phyloP scores from a whole-genome alignment of 305 asterid genomes.

The Fraxinus baroniana region DNA sequence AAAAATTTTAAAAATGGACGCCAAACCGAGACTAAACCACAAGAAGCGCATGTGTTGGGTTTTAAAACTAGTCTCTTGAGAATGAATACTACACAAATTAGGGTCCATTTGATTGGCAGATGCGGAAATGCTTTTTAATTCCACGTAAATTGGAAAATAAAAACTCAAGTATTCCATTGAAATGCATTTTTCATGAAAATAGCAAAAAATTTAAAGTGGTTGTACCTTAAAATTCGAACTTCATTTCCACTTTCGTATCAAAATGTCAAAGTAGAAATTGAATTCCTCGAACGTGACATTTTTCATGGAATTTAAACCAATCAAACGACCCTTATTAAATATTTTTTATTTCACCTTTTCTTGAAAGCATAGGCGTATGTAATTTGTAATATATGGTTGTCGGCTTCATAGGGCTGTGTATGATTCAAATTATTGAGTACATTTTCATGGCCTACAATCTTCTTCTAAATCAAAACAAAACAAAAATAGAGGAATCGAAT shows the following conservation, averaged over 20 bases:
- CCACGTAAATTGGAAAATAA: no score
- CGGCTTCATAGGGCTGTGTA: conserved; percentile 33
- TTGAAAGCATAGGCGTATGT: conserved; percentile 20
- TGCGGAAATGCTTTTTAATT: no score
- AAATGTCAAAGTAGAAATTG: no score
- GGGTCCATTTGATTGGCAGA: no score
- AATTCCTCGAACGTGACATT: no score
- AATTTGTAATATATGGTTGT: conserved; percentile 21
- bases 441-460: not conserved
- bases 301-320: no score
- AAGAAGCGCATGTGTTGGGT: conserved; percentile 31
- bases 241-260: no score
- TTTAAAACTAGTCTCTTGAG: conserved; percentile 39
- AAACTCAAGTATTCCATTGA: no score
- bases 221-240: no score
- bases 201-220: no score
- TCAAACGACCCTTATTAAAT: conserved; percentile 19
- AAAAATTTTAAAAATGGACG: not conserved
- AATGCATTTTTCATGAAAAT: no score
- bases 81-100: conserved; percentile 35
- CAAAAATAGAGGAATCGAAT: not conserved
- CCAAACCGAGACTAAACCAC: conserved; percentile 8
- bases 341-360: conserved; percentile 26
- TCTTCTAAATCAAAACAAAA: not conserved
- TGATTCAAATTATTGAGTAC: conserved; percentile 44